Evolutionary conservation across 2,329 filamentous ascomycete species (phyloP), one percentile per base, ranked within the genome.

Genomic region (Rhinocladiella mackenziei): DNA sequence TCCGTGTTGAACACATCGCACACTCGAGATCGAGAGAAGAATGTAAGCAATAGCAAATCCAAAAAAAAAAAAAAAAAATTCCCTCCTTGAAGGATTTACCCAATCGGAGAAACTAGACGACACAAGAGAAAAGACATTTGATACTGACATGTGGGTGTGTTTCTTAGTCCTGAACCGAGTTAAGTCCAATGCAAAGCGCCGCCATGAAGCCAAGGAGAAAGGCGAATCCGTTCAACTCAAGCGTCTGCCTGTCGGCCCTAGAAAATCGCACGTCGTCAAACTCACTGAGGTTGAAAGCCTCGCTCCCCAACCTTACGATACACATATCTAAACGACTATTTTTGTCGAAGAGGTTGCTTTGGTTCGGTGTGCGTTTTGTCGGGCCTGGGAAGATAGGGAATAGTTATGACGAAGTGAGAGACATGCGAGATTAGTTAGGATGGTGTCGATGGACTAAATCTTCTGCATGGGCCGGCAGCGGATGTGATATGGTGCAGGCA

Each of bases 1-100:
- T 98, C 76, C 88, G 92, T 70, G 75, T 97, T 74, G 92, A 98
- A 84, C 92, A 98, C 84, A 81, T 98, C 75, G 75, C 76, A 67
- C 86, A 86, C 69, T 97, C 91, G 62, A 86, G 92, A 71, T 97
- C 91, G 66, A 83, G 92, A 69, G 91, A 97, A 66, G 91, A 92
- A 72, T 97, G 50, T 53, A 53, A 53, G 50, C 34, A 13, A 5
- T 14, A 14, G 13, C 15, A 17, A 25, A 4, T 13, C n/a, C 33
- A 36, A 18, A 23, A n/a, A 8, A n/a, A n/a, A 17, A 25, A 4
- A 22, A 23, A 17, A 36, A 18, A 23, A n/a, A 8, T 14, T 7
- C 31, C 15, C 17, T 26, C 23, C 11, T 11, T 11, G 11, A 26
- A 26, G 23, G 7, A 11, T 26, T 11, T 26, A 7, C 23, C 23